Base-by-base conservation (phyloP, 2,329 filamentous ascomycete genomes). In the Aspergillus pseudoterreus region DNA sequence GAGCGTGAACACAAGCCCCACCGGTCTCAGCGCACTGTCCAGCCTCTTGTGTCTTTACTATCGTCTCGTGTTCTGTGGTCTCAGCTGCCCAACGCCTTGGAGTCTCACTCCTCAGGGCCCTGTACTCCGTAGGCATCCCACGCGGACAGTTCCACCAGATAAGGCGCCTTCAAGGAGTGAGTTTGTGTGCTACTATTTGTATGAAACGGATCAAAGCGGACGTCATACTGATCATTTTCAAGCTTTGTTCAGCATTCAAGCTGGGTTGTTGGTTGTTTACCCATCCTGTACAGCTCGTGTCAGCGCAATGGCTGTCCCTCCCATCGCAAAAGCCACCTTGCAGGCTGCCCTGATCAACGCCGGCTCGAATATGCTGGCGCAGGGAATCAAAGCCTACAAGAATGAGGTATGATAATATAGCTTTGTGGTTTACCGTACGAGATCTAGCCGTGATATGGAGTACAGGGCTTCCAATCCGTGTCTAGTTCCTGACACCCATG, bases 301-400 rank as follows among this genome's bases (percentile, higher is more conserved):
- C 27, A 22, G 47, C 17, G 19, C 30, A 8, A 68, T 66, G 65
- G 56, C 60, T 6, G 41, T 64, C 3, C 78, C 78, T 35, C 77
- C 76, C 2, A 78, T 83, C 55, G 67, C 76, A 44, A 75, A 73
- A 54, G 78, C 80, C 48, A 81, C 79, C 27, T 58, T 82, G 30
- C 80, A 82, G 63, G 77, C 81, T 17, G 72, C 76, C 6, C 64
- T 71, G 39, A 72, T 83, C 9, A 80, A 79, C 19, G 75, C 76
- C 5, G 68, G 71, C 14, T 82, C 80, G 30, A 83, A 83, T 59
- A 63, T 82, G 38, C 67, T 80, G 46, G 80, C 81, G 21, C 81
- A 84, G 60, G 67, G 76, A 30, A 76, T 83, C 57, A 71, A 77
- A 36, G 74, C 79, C 14, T 78, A 78, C 57, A 73, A 74, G 52